Base-by-base conservation (phyloP, 2,329 filamentous ascomycete species). In the Hysterium pulicare region DNA sequence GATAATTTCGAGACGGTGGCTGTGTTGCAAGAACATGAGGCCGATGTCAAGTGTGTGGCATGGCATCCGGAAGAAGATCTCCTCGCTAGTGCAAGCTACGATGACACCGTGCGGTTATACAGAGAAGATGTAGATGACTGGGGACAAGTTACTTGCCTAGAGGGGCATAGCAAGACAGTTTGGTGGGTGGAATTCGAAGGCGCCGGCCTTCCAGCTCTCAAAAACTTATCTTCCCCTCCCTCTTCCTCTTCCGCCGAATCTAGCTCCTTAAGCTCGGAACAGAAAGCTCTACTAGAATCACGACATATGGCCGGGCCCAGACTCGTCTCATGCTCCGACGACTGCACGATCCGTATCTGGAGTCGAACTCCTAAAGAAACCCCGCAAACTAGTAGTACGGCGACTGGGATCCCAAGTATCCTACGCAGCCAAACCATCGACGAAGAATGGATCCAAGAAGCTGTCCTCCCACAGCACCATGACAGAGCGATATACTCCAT, bases 1-100 rank as follows among this genome's bases (percentile, higher is more conserved):
- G 91, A 95, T 64, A 93, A 97, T 64, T 97, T 90, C 73, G 93
- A 98, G 75, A 97, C 93, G 2, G 83, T 97, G 13, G 93, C 91
- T 0, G 91, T 97, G 40, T 76, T 97, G 58, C 89, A 87, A 68
- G 93, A 97, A 69, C 93, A 98, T 64, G 86, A 90, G 35, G 90
- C 87, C 17, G 93, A 98, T 68, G 90, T 98, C 53, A 98, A 98
- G 67, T 88, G 83, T 50, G 87, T 98, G 2, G 81, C 83, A 2
- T 98, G 93, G 93, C 90, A 93, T 62, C 89, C 89, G 0, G 82
- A 83, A 40, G 78, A 78, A 57, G 71, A 95, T 51, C 77, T 93
- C 35, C 77, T 98, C 16, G 93, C 89, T 5, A 93, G 86, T 59
- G 85, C 81, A n/a, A 94, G 88, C 64, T 98, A 98, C 66, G 93